A percentile compares a stretch with the other conserved stretches of the same genome.
Evolutionary conservation across 1,284 basidiomycete species (phyloP).

Genomic region (Cerioporus squamosus): DNA sequence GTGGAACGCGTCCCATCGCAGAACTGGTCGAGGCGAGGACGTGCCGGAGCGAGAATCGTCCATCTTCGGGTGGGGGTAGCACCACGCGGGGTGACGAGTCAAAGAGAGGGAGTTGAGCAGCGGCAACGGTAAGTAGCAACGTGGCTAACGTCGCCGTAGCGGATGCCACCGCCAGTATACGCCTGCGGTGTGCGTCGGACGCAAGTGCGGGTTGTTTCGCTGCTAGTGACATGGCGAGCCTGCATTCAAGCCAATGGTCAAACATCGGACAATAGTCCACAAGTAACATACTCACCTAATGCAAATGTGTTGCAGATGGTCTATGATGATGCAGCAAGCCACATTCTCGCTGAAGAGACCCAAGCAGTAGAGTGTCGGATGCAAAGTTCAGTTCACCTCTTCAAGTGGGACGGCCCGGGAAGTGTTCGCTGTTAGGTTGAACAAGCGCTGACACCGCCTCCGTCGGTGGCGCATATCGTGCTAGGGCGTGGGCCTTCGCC

Average conservation of each 20-base stretch:
- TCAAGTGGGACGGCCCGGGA: too few species aligned
- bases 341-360: too few species aligned
- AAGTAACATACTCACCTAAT: too few species aligned
- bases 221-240: constrained; percentile 2
- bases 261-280: too few species aligned
- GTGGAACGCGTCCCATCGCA: constrained; percentile 94
- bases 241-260: neutral
- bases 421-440: too few species aligned
- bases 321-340: too few species aligned
- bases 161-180: constrained; percentile 3
- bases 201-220: neutral
- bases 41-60: constrained; percentile 3
- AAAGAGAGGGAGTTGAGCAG: constrained; percentile 42
- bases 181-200: neutral
- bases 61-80: constrained; percentile 23
- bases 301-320: too few species aligned
- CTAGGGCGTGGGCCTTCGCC: too few species aligned
- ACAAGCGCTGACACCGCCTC: too few species aligned
- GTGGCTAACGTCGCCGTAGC: constrained; percentile 7
- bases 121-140: constrained; percentile 31
- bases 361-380: too few species aligned
- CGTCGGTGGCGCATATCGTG: too few species aligned
- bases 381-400: too few species aligned
- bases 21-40: constrained; percentile 38
- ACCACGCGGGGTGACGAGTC: constrained; percentile 50